Conservation (phyloP, 306 rosid species). For the Pyrus pyrifolia region DNA sequence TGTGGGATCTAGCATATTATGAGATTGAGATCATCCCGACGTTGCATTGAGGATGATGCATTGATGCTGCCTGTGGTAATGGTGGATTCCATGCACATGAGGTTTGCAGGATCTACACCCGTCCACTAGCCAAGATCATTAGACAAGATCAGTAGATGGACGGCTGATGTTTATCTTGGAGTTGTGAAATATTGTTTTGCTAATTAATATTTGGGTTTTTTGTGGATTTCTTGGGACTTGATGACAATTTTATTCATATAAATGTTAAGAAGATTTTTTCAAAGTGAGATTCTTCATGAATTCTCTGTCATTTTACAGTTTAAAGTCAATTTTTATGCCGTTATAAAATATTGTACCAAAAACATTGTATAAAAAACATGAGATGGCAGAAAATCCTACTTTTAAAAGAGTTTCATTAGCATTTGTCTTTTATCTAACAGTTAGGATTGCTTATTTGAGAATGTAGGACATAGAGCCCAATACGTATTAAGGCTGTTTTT, state of each 20-base stretch:
- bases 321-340: too few species aligned
- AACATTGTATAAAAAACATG: too few species aligned
- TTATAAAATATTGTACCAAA: too few species aligned
- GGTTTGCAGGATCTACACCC: not conserved
- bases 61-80: not conserved
- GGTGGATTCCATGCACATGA: not conserved
- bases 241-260: too few species aligned
- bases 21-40: constrained; percentile 1
- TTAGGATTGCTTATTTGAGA: not conserved
- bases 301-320: too few species aligned
- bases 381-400: too few species aligned
- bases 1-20: not conserved
- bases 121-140: not conserved
- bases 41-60: not conserved
- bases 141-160: not conserved
- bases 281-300: too few species aligned
- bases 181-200: not conserved
- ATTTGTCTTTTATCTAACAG: not conserved
- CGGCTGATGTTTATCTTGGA: not conserved
- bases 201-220: not conserved
- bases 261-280: rapidly evolving
- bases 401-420: too few species aligned
- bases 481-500: not conserved
- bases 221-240: not conserved
- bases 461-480: not conserved